phyloP scores from a whole-genome alignment of 169 alveolate genomes.

The Fabrea salina region DNA sequence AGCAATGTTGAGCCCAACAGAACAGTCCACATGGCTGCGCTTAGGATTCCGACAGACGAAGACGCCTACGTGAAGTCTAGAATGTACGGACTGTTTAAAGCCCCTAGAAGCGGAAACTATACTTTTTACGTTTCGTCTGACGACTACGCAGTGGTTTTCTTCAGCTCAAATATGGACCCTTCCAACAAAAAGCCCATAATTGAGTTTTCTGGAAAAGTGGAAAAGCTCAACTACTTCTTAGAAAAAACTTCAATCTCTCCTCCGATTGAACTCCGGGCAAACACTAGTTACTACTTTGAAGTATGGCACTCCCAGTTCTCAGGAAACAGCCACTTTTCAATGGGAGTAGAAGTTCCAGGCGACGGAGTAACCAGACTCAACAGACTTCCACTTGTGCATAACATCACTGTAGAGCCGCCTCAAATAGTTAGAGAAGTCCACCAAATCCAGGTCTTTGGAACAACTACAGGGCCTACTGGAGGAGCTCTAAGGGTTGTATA shows the following conservation, averaged over 20 bases:
- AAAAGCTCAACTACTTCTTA: background rate
- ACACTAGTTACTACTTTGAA: background rate
- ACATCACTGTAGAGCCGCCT: background rate
- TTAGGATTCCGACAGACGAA: background rate
- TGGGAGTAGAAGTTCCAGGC: slow-evolving; percentile 27
- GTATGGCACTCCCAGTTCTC: background rate
- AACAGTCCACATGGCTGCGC: background rate
- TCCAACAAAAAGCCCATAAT: background rate
- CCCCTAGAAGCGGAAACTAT: background rate
- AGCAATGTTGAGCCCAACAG: background rate
- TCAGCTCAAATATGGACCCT: background rate
- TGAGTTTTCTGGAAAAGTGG: background rate
- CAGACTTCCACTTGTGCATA: background rate
- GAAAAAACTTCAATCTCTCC: background rate
- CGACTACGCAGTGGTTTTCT: background rate
- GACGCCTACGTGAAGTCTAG: background rate
- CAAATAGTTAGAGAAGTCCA: background rate
- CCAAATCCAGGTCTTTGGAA: background rate
- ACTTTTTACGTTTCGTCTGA: background rate
- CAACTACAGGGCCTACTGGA: slow-evolving; percentile 1
- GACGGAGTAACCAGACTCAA: background rate
- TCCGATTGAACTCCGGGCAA: background rate
- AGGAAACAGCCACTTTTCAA: background rate
- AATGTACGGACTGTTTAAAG: slow-evolving; percentile 2
- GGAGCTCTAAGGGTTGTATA: background rate